These are phyloP conservation scores for Fusarium chaquense DNA, from an alignment of 2,329 filamentous ascomycete species.

Conservation along the genomic window DNA sequence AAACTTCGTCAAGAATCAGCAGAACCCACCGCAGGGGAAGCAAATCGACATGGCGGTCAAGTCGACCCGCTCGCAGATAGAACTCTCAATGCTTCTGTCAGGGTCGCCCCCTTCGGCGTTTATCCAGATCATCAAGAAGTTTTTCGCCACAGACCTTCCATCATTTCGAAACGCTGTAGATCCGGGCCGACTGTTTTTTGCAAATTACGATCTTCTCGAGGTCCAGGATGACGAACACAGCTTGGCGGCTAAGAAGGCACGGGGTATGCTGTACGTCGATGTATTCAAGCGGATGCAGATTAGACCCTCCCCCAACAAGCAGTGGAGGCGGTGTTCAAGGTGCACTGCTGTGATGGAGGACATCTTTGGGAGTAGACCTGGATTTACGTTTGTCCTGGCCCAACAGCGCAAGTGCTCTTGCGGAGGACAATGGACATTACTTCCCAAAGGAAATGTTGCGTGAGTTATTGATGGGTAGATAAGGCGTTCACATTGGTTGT, in stretches of 20 bases:
- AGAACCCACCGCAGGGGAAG: slow-evolving; percentile 58
- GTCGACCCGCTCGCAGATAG: slow-evolving; percentile 61
- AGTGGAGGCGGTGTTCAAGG: slow-evolving; percentile 61
- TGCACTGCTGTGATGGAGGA: slow-evolving; percentile 77
- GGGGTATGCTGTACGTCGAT: slow-evolving; percentile 59
- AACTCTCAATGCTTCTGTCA: slow-evolving; percentile 65
- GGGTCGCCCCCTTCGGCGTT: slow-evolving; percentile 61
- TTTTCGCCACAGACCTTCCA: slow-evolving; percentile 70
- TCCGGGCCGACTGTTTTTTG: slow-evolving; percentile 76
- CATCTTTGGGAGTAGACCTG: slow-evolving; percentile 59
- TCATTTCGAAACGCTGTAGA: slow-evolving; percentile 71
- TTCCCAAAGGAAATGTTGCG: slow-evolving; percentile 51
- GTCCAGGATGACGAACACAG: slow-evolving; percentile 69
- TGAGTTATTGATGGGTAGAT: slow-evolving; percentile 12
- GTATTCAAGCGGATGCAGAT: slow-evolving; percentile 71
- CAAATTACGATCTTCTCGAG: slow-evolving; percentile 77
- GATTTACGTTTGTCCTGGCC: slow-evolving; percentile 64
- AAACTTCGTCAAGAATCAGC: slow-evolving; percentile 60
- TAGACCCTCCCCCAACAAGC: slow-evolving; percentile 40
- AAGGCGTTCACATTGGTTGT: slow-evolving; percentile 3
- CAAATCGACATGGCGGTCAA: slow-evolving; percentile 60
- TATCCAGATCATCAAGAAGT: slow-evolving; percentile 70
- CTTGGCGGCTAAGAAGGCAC: slow-evolving; percentile 54
- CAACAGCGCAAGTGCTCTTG: slow-evolving; percentile 69
- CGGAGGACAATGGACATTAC: slow-evolving; percentile 64